Evolutionary conservation across 495 filamentous ascomycete genomes (phyloP).

Genomic region (Trichoderma parareesei): DNA sequence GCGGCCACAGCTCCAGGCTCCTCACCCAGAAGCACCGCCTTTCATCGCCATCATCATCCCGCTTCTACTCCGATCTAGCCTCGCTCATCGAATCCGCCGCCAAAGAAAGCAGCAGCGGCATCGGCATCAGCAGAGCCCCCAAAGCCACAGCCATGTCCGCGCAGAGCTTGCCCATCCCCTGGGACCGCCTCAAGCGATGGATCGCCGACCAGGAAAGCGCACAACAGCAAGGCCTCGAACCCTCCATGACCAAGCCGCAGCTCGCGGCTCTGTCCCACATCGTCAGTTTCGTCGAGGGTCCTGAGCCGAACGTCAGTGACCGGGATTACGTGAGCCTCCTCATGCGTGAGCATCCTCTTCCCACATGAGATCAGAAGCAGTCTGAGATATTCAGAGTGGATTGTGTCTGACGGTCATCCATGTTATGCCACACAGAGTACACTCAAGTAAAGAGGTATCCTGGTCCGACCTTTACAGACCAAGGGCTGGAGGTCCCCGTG

Average conservation of each 20-base stretch:
- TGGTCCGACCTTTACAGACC: background rate
- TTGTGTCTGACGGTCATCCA: too few species aligned
- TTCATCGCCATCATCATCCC: background rate
- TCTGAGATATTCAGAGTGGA: background rate
- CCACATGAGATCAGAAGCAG: background rate
- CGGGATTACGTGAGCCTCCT: slow-evolving; percentile 33
- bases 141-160: background rate
- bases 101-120: background rate
- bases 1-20: background rate
- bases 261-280: slow-evolving; percentile 25
- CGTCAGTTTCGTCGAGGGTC: slow-evolving; percentile 15
- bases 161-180: background rate
- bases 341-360: slow-evolving; percentile 18
- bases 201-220: slow-evolving; percentile 24
- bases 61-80: background rate
- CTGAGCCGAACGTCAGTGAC: slow-evolving; percentile 21
- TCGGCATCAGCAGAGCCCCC: background rate
- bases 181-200: slow-evolving; percentile 26
- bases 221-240: slow-evolving; percentile 15
- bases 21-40: background rate
- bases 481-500: background rate
- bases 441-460: background rate
- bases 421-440: background rate
- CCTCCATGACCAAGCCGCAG: slow-evolving; percentile 26
- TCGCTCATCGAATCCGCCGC: background rate